phyloP scores from a whole-genome alignment of 2,329 filamentous ascomycete genomes.

The Paraphoma chrysanthemicola region DNA sequence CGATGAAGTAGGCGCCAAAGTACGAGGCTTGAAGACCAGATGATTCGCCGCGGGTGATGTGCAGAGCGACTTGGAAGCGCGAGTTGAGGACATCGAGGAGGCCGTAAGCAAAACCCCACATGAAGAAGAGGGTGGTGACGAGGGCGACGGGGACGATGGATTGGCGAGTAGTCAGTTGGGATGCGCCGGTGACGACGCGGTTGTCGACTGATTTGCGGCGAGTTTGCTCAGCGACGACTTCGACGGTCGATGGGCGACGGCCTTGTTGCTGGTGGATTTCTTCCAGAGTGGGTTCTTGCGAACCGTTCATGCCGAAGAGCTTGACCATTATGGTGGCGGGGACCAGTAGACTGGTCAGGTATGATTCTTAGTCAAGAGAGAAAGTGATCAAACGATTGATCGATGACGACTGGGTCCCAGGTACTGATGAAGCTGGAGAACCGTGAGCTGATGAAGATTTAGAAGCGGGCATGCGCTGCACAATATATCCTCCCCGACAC shows the following conservation, averaged over 20 bases:
- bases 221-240: constrained; percentile 40
- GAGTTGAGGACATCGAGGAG: constrained; percentile 55
- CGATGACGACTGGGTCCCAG: constrained; percentile 14
- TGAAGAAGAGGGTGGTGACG: constrained; percentile 58
- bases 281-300: constrained; percentile 43
- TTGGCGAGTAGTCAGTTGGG: constrained; percentile 50
- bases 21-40: constrained; percentile 70
- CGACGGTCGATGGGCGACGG: constrained; percentile 44
- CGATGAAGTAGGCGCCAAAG: constrained; percentile 65
- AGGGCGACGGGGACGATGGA: constrained; percentile 58
- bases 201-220: constrained; percentile 46
- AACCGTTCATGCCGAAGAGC: constrained; percentile 32
- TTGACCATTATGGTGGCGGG: constrained; percentile 29
- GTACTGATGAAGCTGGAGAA: constrained; percentile 20
- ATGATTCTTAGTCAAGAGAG: not conserved
- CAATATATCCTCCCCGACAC: constrained; percentile 28
- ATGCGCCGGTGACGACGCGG: constrained; percentile 44
- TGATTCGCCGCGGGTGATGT: constrained; percentile 61
- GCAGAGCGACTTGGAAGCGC: constrained; percentile 51
- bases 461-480: constrained; percentile 13
- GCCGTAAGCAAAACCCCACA: constrained; percentile 60
- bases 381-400: constrained; percentile 2
- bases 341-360: not conserved
- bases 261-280: constrained; percentile 46
- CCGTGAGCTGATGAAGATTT: constrained; percentile 27